Evolutionary conservation across 2,329 filamentous ascomycete species (phyloP), one percentile per base, ranked within the genome.

Genomic region (Torrubiellomyces zombiae): DNA sequence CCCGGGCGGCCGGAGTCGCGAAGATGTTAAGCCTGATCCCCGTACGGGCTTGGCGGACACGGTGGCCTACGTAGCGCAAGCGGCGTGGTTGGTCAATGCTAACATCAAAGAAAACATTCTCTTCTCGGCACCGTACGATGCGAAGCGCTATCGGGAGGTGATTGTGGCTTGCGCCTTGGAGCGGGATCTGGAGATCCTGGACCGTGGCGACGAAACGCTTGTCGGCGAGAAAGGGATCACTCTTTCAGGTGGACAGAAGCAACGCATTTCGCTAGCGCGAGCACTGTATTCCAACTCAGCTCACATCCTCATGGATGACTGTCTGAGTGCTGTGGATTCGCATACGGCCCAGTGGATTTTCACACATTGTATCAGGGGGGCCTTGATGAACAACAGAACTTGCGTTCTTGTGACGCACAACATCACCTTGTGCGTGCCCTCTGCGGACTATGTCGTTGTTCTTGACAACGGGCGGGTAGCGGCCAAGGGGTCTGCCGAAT

Each of bases 301-400:
- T 26, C 86, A 95, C 48, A 56, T 98, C 10, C 65, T 98, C 8
- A 63, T 98, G 24, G 89, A 98, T 43, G 89, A 98, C 48, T 93
- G 91, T 34, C 63, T 98, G 21, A 94, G 85, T 44, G 89, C 89
- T 15, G 89, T 98, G 17, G 89, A 98, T 48, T 91, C 89, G 4
- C 89, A 98, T 41, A 95, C 89, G 0, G 85, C 85, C 3, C 91
- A 94, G 48, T 94, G 91, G 75, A 95, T 98, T 37, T 95, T 95
- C 53, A 78, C 77, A 45, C 78, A 93, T 50, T 92, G 85, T 31
- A 75, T 98, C 34, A 75, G 75, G 38, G 89, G 89, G 3, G 79
- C 81, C 5, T 55, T 98, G 25, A 95, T 98, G 89, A 57, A 66
- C 29, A 64, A 74, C 42, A 73, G 89, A 20, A 95, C 89, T 15